Evolutionary conservation across 179 eudicot species (phyloP).

Genomic region (Camellia oleifera): DNA sequence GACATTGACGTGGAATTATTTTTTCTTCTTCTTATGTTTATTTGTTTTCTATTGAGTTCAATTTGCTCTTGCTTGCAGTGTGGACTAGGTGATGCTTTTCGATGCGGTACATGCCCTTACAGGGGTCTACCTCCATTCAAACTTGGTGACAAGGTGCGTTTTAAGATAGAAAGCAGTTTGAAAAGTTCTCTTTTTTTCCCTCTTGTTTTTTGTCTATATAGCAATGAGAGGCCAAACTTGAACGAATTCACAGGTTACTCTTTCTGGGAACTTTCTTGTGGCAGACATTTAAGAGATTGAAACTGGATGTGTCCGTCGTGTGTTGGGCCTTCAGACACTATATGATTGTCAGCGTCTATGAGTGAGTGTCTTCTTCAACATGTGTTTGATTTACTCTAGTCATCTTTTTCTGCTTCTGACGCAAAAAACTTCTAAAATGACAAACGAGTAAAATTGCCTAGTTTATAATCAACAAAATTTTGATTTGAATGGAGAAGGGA

Average conservation of each 20-base stretch:
- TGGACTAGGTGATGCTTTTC: conserved; percentile 95
- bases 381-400: no score
- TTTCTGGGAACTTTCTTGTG: conserved; percentile 58
- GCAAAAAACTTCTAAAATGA: no score
- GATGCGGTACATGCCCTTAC: conserved; percentile 92
- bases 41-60: not conserved
- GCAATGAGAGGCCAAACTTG: not conserved
- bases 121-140: conserved; percentile 90
- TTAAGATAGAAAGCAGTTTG: conserved; percentile 37
- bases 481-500: no score
- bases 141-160: conserved; percentile 80
- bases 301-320: not conserved
- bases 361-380: no score
- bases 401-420: no score
- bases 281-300: conserved; percentile 45
- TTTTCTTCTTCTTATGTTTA: not conserved
- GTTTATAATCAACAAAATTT: no score
- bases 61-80: conserved; percentile 45
- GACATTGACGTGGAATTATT: no score
- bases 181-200: not conserved
- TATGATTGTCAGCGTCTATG: no score
- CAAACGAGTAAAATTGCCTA: no score
- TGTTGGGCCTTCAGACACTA: no score
- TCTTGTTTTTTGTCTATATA: not conserved
- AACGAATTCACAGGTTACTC: conserved; percentile 49